phyloP scores from a whole-genome alignment of 1,284 basidiomycete species.

The Trametes pubescens region DNA sequence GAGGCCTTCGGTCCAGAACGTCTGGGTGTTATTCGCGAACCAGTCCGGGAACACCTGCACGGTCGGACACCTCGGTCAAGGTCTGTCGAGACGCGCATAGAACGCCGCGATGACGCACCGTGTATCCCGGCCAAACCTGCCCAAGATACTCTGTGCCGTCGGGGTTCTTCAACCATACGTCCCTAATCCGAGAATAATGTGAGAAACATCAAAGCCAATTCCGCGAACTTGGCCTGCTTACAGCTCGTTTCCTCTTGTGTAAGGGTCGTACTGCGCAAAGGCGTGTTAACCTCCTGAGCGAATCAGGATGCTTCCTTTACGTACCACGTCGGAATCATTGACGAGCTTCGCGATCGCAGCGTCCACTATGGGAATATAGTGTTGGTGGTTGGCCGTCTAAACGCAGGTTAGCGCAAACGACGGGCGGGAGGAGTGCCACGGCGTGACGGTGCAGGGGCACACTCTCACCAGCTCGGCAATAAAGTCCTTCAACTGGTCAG shows the following conservation, averaged over 20 bases:
- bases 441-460: neutral
- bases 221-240: slow-evolving; percentile 34
- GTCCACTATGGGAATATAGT: slow-evolving; percentile 51
- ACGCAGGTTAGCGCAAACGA: slow-evolving; percentile 4
- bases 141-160: slow-evolving; percentile 74
- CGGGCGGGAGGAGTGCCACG: slow-evolving; percentile 1
- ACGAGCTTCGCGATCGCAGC: slow-evolving; percentile 46
- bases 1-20: slow-evolving; percentile 41
- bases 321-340: slow-evolving; percentile 49
- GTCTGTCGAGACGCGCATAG: too few species aligned
- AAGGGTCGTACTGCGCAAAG: slow-evolving; percentile 53
- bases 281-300: slow-evolving; percentile 23
- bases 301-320: slow-evolving; percentile 32
- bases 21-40: slow-evolving; percentile 65
- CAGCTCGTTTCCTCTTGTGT: slow-evolving; percentile 51
- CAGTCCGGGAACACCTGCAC: slow-evolving; percentile 68
- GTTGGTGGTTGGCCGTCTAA: slow-evolving; percentile 45
- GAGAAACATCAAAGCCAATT: neutral
- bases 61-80: neutral
- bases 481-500: slow-evolving; percentile 66
- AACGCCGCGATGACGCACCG: slow-evolving; percentile 41
- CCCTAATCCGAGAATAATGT: slow-evolving; percentile 44
- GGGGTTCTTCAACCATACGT: slow-evolving; percentile 72
- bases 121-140: slow-evolving; percentile 69
- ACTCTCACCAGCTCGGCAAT: slow-evolving; percentile 62